Base-by-base conservation (phyloP, 768 basidiomycete species). In the Amanita rubescens region DNA sequence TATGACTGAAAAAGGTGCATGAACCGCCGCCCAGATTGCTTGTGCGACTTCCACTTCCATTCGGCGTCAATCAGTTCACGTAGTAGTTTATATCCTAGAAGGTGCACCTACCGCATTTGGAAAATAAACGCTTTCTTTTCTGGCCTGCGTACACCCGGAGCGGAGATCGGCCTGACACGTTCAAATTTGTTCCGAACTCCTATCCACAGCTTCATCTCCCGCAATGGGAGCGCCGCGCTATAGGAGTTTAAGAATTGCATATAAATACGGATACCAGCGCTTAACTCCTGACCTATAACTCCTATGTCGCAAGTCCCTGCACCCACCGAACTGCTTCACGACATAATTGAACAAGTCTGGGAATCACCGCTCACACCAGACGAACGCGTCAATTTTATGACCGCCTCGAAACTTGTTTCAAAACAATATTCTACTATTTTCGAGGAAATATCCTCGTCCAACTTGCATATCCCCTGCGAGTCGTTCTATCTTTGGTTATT, bases 311-410 rank as follows among this genome's bases (percentile, higher is more conserved):
- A 30, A 30, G 27, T 30, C 27, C 33, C 46, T 6, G 7, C 48
- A n/a, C 32, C 43, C 20, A 42, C 34, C 12, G 30, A 34, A 30
- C 32, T 53, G 14, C 19, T 44, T 3, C 24, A 34, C 17, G 3
- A 22, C n/a, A 37, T 53, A 11, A 53, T 53, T 32, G 8, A 19
- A 5, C 0, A 9, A 14, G 22, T 17, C 2, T 53, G 51, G 51
- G 33, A 32, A 15, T 34, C 22, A 12, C 12, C 41, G 5, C 30
- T 53, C 7, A 44, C 32, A 5, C 51, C 51, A 20, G 12, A 37
- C 8, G 51, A 53, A 10, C 51, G 51, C 4, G 24, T 53, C 24
- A 42, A 53, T 1, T 45, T 53, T 10, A 53, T 53, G 51, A 45
- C 9, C 3, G 8, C 20, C 7, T 44, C 43, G 17, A 53, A 22